Evolutionary conservation across 1,284 basidiomycete species (phyloP).

Genomic region (Ustilago cynodontis): DNA sequence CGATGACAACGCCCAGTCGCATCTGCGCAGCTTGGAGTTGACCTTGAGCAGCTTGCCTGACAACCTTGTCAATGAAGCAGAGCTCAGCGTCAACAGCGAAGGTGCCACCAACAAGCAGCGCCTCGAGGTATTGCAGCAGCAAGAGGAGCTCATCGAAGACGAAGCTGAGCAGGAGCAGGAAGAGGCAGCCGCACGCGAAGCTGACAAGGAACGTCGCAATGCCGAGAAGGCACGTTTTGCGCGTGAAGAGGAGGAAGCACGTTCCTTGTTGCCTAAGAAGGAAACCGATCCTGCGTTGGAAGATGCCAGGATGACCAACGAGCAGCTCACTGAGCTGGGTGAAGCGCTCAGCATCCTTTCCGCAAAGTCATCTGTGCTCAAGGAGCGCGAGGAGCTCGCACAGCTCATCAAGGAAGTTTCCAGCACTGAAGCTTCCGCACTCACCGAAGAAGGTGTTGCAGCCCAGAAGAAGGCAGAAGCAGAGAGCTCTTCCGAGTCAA

Average conservation of each 20-base stretch:
- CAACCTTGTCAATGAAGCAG: constrained; percentile 94
- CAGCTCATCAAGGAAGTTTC: constrained; percentile 83
- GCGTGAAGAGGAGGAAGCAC: constrained; percentile 61
- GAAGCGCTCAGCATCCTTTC: constrained; percentile 92
- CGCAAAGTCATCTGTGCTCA: constrained; percentile 94
- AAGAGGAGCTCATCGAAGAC: constrained; percentile 99
- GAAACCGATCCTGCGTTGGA: constrained; percentile 67
- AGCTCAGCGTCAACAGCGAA: constrained; percentile 92
- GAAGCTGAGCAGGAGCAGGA: constrained; percentile 96
- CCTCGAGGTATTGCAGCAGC: constrained; percentile 95
- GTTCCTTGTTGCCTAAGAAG: constrained; percentile 57
- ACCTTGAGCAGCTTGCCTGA: constrained; percentile 94
- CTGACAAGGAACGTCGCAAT: constrained; percentile 82
- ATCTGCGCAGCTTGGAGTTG: constrained; percentile 83
- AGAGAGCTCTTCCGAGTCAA: constrained; percentile 12
- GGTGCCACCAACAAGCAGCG: constrained; percentile 97
- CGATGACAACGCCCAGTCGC: constrained; percentile 69
- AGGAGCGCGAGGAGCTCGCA: constrained; percentile 92
- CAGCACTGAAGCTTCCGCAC: constrained; percentile 15
- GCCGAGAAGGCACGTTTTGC: constrained; percentile 63
- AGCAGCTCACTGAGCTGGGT: constrained; percentile 92
- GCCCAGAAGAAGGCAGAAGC: constrained; percentile 2
- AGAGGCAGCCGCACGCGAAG: constrained; percentile 89
- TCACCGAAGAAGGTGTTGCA: constrained; percentile 10
- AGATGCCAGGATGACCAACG: constrained; percentile 91